These are phyloP conservation scores for Austroboletus olivaceoglutinosus DNA, from an alignment of 1,284 basidiomycete species.

Conservation along the genomic window DNA sequence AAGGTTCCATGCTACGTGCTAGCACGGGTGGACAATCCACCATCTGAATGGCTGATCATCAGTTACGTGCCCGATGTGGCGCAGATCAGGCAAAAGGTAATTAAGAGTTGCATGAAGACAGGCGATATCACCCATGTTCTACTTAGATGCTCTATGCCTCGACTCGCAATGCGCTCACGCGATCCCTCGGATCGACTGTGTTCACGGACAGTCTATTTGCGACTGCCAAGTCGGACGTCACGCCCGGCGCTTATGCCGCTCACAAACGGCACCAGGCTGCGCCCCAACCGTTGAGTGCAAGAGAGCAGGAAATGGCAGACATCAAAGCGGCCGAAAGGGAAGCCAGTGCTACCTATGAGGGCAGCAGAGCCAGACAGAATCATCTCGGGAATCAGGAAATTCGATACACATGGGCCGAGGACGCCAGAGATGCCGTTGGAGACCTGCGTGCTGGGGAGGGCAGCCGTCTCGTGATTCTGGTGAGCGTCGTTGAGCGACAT, in stretches of 20 bases:
- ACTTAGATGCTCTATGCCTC: conserved; percentile 93
- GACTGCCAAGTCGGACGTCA: conserved; percentile 68
- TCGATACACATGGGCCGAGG: conserved; percentile 62
- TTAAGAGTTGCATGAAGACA: conserved; percentile 3
- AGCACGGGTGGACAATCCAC: conserved; percentile 56
- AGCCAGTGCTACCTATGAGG: conserved; percentile 52
- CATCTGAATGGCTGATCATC: conserved; percentile 66
- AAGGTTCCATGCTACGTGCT: conserved; percentile 71
- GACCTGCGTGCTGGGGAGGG: conserved; percentile 51
- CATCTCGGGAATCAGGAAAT: conserved; percentile 54
- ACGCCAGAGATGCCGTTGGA: conserved; percentile 62
- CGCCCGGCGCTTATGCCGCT: conserved; percentile 65
- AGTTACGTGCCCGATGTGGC: conserved; percentile 76
- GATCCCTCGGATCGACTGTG: conserved; percentile 70
- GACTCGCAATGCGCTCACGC: conserved; percentile 70
- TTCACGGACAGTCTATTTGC: conserved; percentile 83
- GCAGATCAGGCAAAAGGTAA: conserved; percentile 73
- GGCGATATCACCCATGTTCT: background rate
- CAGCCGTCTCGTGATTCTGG: conserved; percentile 61
- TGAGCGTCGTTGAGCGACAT: conserved; percentile 29
- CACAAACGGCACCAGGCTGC: conserved; percentile 73
- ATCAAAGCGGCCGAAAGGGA: conserved; percentile 70
- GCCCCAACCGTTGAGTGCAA: conserved; percentile 75
- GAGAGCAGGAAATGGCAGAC: conserved; percentile 78
- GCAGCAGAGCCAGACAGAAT: conserved; percentile 52